phyloP scores from a whole-genome alignment of 1,284 basidiomycete genomes.

The Irpex lacteus region DNA sequence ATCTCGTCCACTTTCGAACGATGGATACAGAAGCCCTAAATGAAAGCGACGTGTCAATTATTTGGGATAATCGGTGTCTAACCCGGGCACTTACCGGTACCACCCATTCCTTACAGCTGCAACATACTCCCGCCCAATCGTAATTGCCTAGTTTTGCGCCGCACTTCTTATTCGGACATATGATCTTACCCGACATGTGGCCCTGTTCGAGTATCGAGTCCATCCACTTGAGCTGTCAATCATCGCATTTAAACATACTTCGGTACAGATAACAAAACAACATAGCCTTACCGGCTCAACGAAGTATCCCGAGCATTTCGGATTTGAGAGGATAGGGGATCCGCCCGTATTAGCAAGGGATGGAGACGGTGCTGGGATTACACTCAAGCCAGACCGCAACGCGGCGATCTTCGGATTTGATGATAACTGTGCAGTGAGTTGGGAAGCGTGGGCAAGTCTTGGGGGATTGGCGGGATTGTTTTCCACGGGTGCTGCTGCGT shows the following conservation, averaged over 20 bases:
- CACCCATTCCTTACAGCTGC: conserved; percentile 90
- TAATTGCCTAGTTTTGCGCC: conserved; percentile 90
- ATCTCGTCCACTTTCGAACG: conserved; percentile 91
- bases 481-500: not conserved
- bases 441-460: conserved; percentile 33
- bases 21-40: conserved; percentile 85
- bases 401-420: conserved; percentile 54
- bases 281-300: conserved; percentile 78
- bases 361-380: conserved; percentile 30
- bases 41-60: not conserved
- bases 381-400: conserved; percentile 34
- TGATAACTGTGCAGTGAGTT: conserved; percentile 49
- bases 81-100: conserved; percentile 62
- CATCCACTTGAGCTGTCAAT: conserved; percentile 90
- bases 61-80: not conserved
- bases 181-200: conserved; percentile 81
- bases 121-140: conserved; percentile 95
- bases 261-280: not conserved
- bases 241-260: not conserved
- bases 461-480: not conserved
- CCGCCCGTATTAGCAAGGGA: conserved; percentile 32
- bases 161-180: conserved; percentile 91
- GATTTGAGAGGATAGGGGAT: conserved; percentile 68
- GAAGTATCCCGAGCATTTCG: conserved; percentile 93
- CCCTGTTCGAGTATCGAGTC: conserved; percentile 73